A percentile compares a stretch with the other conserved stretches of the same genome.
Evolutionary conservation across 345 rosid genomes (phyloP).

Genomic region (Lenwebbia sp.): DNA sequence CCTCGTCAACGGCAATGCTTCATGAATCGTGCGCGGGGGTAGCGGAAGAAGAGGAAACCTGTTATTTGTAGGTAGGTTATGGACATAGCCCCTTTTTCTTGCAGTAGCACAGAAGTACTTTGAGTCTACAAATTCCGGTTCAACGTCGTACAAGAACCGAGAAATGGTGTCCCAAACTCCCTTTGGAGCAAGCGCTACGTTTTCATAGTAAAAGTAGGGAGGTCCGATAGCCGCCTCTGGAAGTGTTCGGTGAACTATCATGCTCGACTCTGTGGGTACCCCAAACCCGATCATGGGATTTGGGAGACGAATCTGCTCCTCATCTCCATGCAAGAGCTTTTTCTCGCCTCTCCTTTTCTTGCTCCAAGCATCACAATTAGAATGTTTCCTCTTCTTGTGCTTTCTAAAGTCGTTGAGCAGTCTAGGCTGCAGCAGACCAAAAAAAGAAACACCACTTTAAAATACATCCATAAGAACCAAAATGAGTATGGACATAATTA

Average conservation of each 20-base stretch:
- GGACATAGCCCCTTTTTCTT: slow-evolving; percentile 83
- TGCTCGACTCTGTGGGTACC: slow-evolving; percentile 35
- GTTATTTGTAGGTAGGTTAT: slow-evolving; percentile 60
- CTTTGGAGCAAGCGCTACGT: slow-evolving; percentile 85
- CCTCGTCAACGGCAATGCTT: slow-evolving; percentile 63
- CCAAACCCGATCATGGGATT: slow-evolving; percentile 92
- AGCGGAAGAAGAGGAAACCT: slow-evolving; percentile 67
- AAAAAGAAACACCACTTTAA: not conserved
- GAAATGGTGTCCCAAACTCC: slow-evolving; percentile 94
- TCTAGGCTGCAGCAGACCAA: slow-evolving; percentile 27
- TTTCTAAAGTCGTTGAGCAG: slow-evolving; percentile 1
- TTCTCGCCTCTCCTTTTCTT: slow-evolving; percentile 19
- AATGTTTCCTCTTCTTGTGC: slow-evolving; percentile 42
- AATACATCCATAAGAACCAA: not conserved
- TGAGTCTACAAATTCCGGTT: slow-evolving; percentile 85
- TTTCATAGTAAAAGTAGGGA: slow-evolving; percentile 84
- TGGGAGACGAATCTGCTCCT: slow-evolving; percentile 55
- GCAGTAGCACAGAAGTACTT: slow-evolving; percentile 79
- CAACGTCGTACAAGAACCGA: slow-evolving; percentile 47
- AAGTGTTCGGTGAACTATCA: slow-evolving; percentile 26
- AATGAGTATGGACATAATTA: not conserved
- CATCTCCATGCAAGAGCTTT: slow-evolving; percentile 17
- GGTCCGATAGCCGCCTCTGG: slow-evolving; percentile 57
- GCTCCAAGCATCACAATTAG: slow-evolving; percentile 10
- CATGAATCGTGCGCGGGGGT: slow-evolving; percentile 52